Evolutionary conservation across 345 rosid genomes (phyloP), one percentile per base, ranked within the genome.

Genomic region (Camelina neglecta): DNA sequence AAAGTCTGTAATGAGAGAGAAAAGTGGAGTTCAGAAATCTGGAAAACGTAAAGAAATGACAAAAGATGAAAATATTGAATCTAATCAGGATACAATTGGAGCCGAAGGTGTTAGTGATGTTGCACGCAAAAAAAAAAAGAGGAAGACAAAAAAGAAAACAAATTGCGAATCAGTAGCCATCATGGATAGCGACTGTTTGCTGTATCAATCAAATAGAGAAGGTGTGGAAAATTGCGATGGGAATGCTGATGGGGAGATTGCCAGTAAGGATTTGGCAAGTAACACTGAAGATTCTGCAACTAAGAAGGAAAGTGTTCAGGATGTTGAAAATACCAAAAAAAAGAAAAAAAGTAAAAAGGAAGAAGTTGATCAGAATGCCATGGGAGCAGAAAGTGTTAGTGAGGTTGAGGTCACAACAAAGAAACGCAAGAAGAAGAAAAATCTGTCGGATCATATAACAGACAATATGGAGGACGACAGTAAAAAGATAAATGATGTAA

Each of bases 371-470:
- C 63, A 35, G 20, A 63, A 39, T 62, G 56, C 45, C 21, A 16
- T 39, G 50, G 71, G 29, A 73, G 55, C 23, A 42, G 67, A 48
- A 48, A 56, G 45, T 63, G 41, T 5, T 61, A 6, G 11, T 38
- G 16, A 8, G 47, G 29, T 11, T 38, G 72, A 41, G 47, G 35
- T 23, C 13, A 65, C 51, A 53, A 61, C 23, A 51, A 54, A 68
- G 55, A 56, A 21, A 23, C 50, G 67, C 71, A 49, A 76, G 47
- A 71, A 20, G 71, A 77, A 48, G 64, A 49, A 60, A 21, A 39
- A 12, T 7, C 35, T 42, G 26, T 4, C 31, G 36, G 75, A 62
- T 64, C 33, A 47, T 26, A 26, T 60, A 10, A 16, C 61, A 55
- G 80, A 71, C 29, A 63, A 31, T 31, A 65, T 16, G 45, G 29